These are phyloP conservation scores for Entomortierella chlamydospora DNA, from an alignment of 192 early-diverging fungal genomes.

Conservation along the genomic window DNA sequence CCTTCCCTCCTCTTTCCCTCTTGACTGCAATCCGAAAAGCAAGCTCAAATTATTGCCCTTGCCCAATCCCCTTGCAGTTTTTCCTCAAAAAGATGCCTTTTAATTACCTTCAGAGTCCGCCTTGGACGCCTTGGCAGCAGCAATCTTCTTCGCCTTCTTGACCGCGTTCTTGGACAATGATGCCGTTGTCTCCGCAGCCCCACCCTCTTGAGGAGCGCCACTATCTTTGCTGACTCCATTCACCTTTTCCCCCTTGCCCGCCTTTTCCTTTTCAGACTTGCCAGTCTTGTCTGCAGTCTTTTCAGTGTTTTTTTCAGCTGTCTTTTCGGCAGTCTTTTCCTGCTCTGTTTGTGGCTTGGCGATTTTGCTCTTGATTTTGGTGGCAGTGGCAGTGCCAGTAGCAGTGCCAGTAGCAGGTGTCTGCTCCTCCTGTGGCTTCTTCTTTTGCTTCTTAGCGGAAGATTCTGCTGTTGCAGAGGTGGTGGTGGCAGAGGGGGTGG, in stretches of 20 bases:
- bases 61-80: not conserved
- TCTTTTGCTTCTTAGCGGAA: slow-evolving; percentile 6
- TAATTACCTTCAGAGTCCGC: slow-evolving; percentile 17
- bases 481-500: not conserved
- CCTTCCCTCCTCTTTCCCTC: not conserved
- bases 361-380: not conserved
- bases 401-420: not conserved
- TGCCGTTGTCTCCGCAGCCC: not conserved
- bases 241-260: not conserved
- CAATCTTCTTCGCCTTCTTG: slow-evolving; percentile 14
- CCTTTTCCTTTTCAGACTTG: not conserved
- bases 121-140: slow-evolving; percentile 7
- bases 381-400: not conserved
- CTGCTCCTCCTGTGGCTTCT: slow-evolving; percentile 1
- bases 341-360: not conserved
- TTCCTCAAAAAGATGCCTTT: too few species aligned
- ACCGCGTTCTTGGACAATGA: not conserved
- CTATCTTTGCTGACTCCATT: not conserved
- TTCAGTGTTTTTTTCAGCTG: too few species aligned
- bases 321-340: not conserved
- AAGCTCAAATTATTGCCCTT: not conserved
- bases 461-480: not conserved
- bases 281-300: slow-evolving; percentile 4
- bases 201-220: not conserved
- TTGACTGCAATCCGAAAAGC: not conserved